A percentile compares a stretch with the other conserved stretches of the same genome.
phyloP scores from a whole-genome alignment of 345 rosid genomes.

The Abelmoschus esculentus region DNA sequence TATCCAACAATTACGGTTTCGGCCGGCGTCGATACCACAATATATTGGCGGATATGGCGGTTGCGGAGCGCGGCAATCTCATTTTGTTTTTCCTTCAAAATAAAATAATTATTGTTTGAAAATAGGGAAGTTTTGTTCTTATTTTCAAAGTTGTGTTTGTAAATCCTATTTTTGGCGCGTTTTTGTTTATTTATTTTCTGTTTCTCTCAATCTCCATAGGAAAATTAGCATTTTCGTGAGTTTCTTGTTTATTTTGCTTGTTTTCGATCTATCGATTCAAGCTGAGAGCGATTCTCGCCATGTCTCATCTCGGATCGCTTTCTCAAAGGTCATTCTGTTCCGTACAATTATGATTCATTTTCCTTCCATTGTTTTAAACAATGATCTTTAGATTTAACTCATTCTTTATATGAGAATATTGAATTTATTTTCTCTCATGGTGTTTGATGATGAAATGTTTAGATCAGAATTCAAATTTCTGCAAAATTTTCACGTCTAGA shows the following conservation, averaged over 20 bases:
- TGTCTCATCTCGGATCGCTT: conserved; percentile 16
- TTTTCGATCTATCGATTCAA: conserved; percentile 8
- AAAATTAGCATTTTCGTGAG: conserved; percentile 8
- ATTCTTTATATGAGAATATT: not conserved
- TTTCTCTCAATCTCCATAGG: conserved; percentile 5
- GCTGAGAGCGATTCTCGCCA: conserved; percentile 19
- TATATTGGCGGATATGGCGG: no score
- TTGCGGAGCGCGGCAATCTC: not conserved
- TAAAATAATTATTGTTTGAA: conserved; percentile 16
- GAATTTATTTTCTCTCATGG: conserved; percentile 4
- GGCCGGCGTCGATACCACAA: no score
- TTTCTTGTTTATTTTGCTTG: conserved; percentile 11
- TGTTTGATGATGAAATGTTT: conserved; percentile 35
- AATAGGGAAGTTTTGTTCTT: conserved; percentile 22
- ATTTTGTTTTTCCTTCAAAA: conserved; percentile 11
- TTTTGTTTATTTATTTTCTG: conserved; percentile 4
- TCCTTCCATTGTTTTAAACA: not conserved
- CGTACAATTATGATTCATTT: not conserved
- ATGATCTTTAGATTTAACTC: not conserved
- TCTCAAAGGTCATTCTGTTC: conserved; percentile 33
- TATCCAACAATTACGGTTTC: no score
- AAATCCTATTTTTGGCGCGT: not conserved
- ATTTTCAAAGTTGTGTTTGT: conserved; percentile 3
- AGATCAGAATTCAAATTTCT: conserved; percentile 12
- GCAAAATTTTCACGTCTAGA: not conserved